Conservation (phyloP, 2,329 filamentous ascomycete species). For the Setomelanomma holmii region DNA sequence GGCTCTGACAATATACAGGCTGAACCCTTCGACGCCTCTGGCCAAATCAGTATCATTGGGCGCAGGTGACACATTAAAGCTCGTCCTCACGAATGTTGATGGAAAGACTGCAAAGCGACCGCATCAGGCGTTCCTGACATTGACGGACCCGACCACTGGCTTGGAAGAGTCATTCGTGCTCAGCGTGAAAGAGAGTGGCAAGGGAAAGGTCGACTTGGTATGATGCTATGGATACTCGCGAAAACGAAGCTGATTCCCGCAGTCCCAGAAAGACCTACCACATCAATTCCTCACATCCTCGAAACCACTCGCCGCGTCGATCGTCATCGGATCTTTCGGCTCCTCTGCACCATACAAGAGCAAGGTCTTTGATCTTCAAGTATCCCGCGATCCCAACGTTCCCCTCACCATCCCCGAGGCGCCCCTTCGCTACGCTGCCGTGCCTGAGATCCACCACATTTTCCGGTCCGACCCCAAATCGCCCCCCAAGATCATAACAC, state of each 20-base stretch:
- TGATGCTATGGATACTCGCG: constrained; percentile 37
- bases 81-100: constrained; percentile 82
- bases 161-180: constrained; percentile 89
- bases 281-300: constrained; percentile 75
- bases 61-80: constrained; percentile 76
- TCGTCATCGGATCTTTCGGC: constrained; percentile 89
- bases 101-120: constrained; percentile 80
- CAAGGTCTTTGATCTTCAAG: constrained; percentile 74
- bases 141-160: constrained; percentile 76
- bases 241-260: constrained; percentile 35
- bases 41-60: constrained; percentile 70
- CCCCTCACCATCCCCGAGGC: constrained; percentile 68
- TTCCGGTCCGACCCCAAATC: constrained; percentile 83
- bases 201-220: constrained; percentile 85
- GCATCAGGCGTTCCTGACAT: constrained; percentile 90
- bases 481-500: constrained; percentile 79
- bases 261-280: constrained; percentile 91
- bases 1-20: constrained; percentile 35
- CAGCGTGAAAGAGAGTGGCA: constrained; percentile 84
- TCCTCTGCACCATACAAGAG: constrained; percentile 70
- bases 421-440: constrained; percentile 82
- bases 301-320: constrained; percentile 75
- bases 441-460: constrained; percentile 85
- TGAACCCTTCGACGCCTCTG: constrained; percentile 63
- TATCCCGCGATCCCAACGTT: constrained; percentile 68